Base-by-base conservation (phyloP, 2,329 filamentous ascomycete genomes). In the Trichophyton equinum region DNA sequence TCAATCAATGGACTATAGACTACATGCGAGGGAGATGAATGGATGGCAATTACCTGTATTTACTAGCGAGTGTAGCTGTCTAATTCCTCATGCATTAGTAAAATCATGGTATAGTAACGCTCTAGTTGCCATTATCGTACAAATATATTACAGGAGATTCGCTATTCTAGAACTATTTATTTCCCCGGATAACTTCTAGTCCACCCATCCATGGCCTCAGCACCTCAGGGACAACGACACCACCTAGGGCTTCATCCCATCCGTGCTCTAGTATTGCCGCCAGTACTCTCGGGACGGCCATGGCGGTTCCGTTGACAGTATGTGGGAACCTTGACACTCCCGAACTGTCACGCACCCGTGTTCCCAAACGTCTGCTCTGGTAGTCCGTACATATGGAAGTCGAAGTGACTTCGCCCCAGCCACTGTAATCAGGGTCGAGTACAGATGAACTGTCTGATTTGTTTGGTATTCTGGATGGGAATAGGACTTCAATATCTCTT, bases 361-460 rank as follows among this genome's bases (percentile, higher is more conserved):
- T 96, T 30, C 84, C 86, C 40, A 99, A 78, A 15, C 94, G 82
- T 30, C 94, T 81, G 27, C 83, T 87, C 77, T 99, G 94, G 75
- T 97, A 99, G 74, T 99, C 94, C 1, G 89, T 94, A 75, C 94
- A 99, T 67, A 92, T 86, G 64, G 89, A 95, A 0, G 90, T 85
- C 49, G 87, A 92, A 0, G 91, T 95, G 59, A 99, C 86, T 75
- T 99, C 94, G 55, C 94, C 94, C 88, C 91, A 99, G 33, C 89
- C 91, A 15, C 58, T 60, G 22, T 46, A 46, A 36, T 44, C 47
- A 25, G 20, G 58, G 25, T 30, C 20, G 13, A 40, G 27, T 15
- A 40, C 36, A 33, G 36, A 46, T 22, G 30, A 20, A 8, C 18
- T 25, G 7, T 53, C n/a, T 7, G 36, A 33, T 9, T 22, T 15